These are phyloP conservation scores for Nothopassalora personata DNA, from an alignment of 2,329 filamentous ascomycete genomes.

Conservation along the genomic window DNA sequence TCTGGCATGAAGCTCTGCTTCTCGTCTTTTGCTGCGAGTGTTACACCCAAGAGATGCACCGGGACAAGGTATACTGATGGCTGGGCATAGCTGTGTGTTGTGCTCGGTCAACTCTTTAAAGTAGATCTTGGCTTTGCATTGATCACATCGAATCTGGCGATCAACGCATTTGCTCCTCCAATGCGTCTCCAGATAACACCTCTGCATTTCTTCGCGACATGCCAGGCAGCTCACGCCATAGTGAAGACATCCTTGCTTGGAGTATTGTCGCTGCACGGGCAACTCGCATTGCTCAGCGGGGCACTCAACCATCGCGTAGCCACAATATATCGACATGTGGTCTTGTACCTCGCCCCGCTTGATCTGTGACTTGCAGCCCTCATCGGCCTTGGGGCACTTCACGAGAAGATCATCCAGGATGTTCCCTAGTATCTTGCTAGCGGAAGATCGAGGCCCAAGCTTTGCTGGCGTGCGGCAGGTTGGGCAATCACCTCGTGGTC, in stretches of 20 bases:
- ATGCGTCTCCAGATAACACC: constrained; percentile 47
- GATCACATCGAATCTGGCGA: constrained; percentile 39
- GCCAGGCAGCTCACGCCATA: constrained; percentile 47
- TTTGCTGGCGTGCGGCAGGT: constrained; percentile 48
- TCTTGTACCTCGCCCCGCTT: constrained; percentile 54
- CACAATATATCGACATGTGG: constrained; percentile 58
- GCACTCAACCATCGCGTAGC: constrained; percentile 51
- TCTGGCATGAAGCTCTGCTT: constrained; percentile 38
- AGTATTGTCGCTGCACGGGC: constrained; percentile 52
- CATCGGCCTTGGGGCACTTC: constrained; percentile 50
- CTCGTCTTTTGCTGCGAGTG: constrained; percentile 35
- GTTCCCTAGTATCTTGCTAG: constrained; percentile 52
- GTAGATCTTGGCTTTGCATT: constrained; percentile 40
- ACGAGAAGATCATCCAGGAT: constrained; percentile 59
- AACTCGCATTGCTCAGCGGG: constrained; percentile 46
- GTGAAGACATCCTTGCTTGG: constrained; percentile 51
- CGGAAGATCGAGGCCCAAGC: constrained; percentile 33
- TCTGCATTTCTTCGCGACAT: constrained; percentile 50
- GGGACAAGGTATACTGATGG: constrained; percentile 39
- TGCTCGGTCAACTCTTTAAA: constrained; percentile 40
- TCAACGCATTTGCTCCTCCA: constrained; percentile 45
- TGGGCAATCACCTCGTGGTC: constrained; percentile 45
- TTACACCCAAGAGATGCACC: constrained; percentile 42
- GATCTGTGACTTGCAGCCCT: constrained; percentile 51
- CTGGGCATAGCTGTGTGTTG: constrained; percentile 38